Conservation (phyloP, 176 grass and related monocot genomes). For the sorghum (Sorghum bicolor) region DNA sequence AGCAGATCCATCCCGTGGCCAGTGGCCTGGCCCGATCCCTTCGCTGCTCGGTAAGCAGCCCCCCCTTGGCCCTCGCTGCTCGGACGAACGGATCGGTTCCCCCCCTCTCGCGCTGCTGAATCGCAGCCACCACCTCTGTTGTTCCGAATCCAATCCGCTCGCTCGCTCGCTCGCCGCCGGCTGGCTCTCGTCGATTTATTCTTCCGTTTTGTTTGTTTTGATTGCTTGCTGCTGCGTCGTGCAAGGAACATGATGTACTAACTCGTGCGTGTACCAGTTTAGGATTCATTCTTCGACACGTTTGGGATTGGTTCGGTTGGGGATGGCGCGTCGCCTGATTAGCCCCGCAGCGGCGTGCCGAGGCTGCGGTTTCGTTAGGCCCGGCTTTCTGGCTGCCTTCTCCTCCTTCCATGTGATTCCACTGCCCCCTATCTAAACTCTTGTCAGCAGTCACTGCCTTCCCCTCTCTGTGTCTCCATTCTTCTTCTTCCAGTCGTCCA, state of each 20-base stretch:
- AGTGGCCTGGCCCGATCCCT: background rate
- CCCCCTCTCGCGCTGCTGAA: background rate
- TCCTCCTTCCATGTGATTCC: constrained; percentile 90
- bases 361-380: constrained; percentile 73
- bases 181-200: background rate
- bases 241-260: background rate
- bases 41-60: background rate
- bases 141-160: background rate
- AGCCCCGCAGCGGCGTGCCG: constrained; percentile 66
- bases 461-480: background rate
- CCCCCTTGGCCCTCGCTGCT: background rate
- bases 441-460: background rate
- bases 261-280: background rate
- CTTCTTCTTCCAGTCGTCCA: background rate
- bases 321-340: constrained; percentile 88
- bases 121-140: background rate
- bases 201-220: background rate
- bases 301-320: constrained; percentile 20
- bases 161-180: background rate
- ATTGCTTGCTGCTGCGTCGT: background rate
- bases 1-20: background rate
- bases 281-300: constrained; percentile 2
- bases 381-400: constrained; percentile 74
- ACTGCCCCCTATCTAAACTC: constrained; percentile 33
- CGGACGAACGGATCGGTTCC: background rate